Base-by-base conservation (phyloP, 2,329 filamentous ascomycete genomes). In the Aspergillus carbonarius region DNA sequence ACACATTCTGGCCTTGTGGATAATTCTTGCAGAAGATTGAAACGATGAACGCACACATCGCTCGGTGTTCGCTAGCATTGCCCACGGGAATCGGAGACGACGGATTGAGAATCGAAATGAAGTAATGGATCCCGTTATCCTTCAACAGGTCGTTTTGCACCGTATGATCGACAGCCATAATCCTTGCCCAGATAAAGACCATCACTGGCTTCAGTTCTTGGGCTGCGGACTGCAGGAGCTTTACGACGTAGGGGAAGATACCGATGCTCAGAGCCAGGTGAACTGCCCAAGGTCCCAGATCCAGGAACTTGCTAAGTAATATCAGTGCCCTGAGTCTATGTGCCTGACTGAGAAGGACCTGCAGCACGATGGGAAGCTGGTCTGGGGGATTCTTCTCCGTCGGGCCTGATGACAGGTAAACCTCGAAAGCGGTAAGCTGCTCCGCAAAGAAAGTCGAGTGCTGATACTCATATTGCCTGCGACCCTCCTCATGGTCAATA, bases 181-280 rank as follows among this genome's bases (percentile, higher is more conserved):
- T 92, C 50, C 95, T 86, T 5, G 95, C 93, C 95, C 95, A 99
- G 63, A 99, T 99, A 75, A 98, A 99, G 5, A 99, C 93, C 95
- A 99, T 98, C 60, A 98, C 93, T 0, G 95, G 93, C 71, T 98
- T 98, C 61, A 99, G 79, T 74, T 99, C 95, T 48, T 92, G 85
- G 0, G 95, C 95, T 48, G 96, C 93, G 4, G 95, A 98, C 74
- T 99, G 95, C 17, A 99, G 81, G 25, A 99, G 82, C 76, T 99
- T 99, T 34, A 99, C 80, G n/a, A 99, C 95, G 71, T 99, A 99
- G 0, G 95, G 95, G 75, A 99, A 99, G 62, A 99, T 99, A 23
- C 95, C 95, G 61, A 99, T 99, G 74, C 93, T 97, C 15, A 99
- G 83, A 15, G 95, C 95, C 40, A 99, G 85, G 73, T 98, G 95